Conservation (phyloP, 306 rosid species). For the Trichosanthes truncata region DNA sequence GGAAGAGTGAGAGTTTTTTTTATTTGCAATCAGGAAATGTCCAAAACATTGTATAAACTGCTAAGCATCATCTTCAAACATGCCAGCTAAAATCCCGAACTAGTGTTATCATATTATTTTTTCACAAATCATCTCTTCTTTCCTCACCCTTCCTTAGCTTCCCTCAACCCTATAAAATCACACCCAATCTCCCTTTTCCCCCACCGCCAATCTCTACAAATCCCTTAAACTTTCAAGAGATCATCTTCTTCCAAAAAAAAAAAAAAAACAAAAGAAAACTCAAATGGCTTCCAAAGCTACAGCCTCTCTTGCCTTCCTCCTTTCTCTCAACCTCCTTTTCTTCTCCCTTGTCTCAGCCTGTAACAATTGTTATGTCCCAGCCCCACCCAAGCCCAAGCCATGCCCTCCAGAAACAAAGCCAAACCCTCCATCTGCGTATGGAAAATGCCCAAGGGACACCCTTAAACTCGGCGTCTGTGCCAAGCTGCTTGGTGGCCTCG, state of each 20-base stretch:
- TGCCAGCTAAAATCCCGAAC: slow-evolving; percentile 40
- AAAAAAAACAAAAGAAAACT: background rate
- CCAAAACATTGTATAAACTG: slow-evolving; percentile 18
- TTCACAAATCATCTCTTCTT: background rate
- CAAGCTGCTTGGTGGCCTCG: slow-evolving; percentile 38
- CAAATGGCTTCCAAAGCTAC: slow-evolving; percentile 13
- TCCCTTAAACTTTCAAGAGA: background rate
- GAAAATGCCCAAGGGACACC: slow-evolving; percentile 50
- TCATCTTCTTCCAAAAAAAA: too few species aligned
- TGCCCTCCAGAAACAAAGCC: background rate
- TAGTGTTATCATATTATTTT: too few species aligned
- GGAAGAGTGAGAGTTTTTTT: too few species aligned
- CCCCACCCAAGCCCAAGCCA: slow-evolving; percentile 2
- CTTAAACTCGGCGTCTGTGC: slow-evolving; percentile 61
- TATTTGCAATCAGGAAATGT: slow-evolving; percentile 1
- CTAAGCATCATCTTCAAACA: background rate
- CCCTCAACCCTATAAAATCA: slow-evolving; percentile 2
- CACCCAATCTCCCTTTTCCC: background rate
- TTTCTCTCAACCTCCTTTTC: background rate
- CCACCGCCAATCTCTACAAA: background rate
- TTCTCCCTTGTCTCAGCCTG: background rate
- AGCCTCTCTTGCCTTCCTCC: background rate
- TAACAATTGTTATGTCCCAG: background rate
- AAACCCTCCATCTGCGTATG: background rate
- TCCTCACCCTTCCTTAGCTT: too few species aligned